These are phyloP conservation scores for Anthracocystis panici-leucophaei DNA, from an alignment of 1,284 basidiomycete genomes.

Conservation along the genomic window DNA sequence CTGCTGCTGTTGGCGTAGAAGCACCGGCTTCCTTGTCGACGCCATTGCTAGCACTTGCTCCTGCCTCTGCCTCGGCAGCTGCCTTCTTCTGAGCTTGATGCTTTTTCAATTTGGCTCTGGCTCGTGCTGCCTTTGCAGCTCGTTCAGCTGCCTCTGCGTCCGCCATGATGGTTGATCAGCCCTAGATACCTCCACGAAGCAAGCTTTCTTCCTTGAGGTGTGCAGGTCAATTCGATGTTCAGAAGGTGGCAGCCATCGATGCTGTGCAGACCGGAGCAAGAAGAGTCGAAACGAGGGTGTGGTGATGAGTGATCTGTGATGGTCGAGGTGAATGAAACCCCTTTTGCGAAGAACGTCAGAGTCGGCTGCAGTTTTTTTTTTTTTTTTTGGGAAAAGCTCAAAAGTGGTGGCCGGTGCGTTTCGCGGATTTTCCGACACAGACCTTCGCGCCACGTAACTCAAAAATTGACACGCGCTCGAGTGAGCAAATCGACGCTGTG, in stretches of 20 bases:
- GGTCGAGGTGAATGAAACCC: not conserved
- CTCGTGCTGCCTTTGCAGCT: slow-evolving; percentile 57
- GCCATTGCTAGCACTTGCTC: slow-evolving; percentile 3
- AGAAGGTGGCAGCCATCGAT: not conserved
- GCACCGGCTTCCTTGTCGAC: slow-evolving; percentile 23
- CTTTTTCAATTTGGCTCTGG: slow-evolving; percentile 55
- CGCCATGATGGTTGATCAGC: slow-evolving; percentile 31
- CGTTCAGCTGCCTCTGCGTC: slow-evolving; percentile 54
- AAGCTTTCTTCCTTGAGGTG: not conserved
- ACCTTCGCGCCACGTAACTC: slow-evolving; percentile 17
- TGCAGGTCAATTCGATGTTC: not conserved
- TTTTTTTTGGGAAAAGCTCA: not conserved
- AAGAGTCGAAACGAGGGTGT: not conserved
- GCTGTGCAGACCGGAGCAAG: not conserved
- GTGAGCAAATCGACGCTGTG: too few species aligned
- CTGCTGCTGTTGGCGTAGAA: slow-evolving; percentile 13
- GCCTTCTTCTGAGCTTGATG: slow-evolving; percentile 57
- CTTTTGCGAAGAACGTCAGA: slow-evolving; percentile 8
- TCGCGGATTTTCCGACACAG: slow-evolving; percentile 21
- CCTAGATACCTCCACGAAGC: not conserved
- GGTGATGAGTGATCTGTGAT: not conserved
- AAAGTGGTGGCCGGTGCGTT: slow-evolving; percentile 30
- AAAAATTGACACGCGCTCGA: slow-evolving; percentile 5
- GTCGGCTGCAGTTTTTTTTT: not conserved
- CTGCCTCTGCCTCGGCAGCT: slow-evolving; percentile 43